phyloP scores from a whole-genome alignment of 2,329 filamentous ascomycete genomes.

The Leptodontidium sp. region DNA sequence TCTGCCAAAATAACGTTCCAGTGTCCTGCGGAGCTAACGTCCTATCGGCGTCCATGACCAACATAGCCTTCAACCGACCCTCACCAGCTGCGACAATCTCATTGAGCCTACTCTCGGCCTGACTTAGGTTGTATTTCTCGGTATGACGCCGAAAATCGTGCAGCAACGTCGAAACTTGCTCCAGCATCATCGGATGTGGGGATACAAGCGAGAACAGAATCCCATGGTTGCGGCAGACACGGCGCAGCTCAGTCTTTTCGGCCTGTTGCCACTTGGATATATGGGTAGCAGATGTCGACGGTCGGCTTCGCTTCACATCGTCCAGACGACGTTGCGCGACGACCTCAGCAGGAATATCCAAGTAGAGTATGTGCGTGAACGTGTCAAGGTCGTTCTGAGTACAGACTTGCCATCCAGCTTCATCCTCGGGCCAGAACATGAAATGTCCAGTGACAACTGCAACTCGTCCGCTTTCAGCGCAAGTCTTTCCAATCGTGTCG shows the following conservation, averaged over 20 bases:
- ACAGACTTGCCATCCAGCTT: slow-evolving; percentile 46
- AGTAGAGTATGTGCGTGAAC: slow-evolving; percentile 67
- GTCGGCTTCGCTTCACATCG: slow-evolving; percentile 51
- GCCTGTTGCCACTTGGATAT: slow-evolving; percentile 55
- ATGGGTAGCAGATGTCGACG: slow-evolving; percentile 47
- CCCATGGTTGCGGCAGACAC: slow-evolving; percentile 53
- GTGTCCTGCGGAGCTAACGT: slow-evolving; percentile 61
- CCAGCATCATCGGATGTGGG: neutral
- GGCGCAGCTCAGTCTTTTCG: slow-evolving; percentile 55
- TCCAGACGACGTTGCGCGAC: slow-evolving; percentile 50
- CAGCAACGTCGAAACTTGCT: slow-evolving; percentile 41
- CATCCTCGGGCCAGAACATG: slow-evolving; percentile 58
- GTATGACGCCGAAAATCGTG: slow-evolving; percentile 51
- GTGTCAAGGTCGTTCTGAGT: slow-evolving; percentile 55
- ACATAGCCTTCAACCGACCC: slow-evolving; percentile 51
- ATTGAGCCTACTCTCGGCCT: slow-evolving; percentile 26
- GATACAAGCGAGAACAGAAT: slow-evolving; percentile 46
- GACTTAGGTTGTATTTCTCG: slow-evolving; percentile 50
- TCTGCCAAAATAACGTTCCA: slow-evolving; percentile 58
- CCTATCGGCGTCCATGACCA: slow-evolving; percentile 67
- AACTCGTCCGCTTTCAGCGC: slow-evolving; percentile 44
- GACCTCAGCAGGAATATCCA: slow-evolving; percentile 51
- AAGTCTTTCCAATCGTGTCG: slow-evolving; percentile 51
- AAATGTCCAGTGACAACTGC: slow-evolving; percentile 64
- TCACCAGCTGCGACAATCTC: slow-evolving; percentile 26